phyloP scores from a whole-genome alignment of 495 filamentous ascomycete species.

The Hypoxylon fuscum region DNA sequence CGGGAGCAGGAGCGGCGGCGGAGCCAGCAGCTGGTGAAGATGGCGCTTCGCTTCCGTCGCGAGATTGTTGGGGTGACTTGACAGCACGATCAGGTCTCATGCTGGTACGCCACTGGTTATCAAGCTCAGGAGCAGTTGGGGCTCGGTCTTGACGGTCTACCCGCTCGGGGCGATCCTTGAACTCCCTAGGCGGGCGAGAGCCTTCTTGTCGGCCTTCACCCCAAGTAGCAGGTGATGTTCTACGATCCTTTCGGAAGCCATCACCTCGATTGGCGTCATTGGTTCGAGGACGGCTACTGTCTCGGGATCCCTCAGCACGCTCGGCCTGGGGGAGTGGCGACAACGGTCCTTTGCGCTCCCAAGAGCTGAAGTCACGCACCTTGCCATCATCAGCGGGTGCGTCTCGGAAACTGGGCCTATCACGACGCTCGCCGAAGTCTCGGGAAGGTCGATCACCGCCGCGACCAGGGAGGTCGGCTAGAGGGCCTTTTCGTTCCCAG shows the following conservation, averaged over 20 bases:
- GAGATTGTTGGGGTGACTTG: constrained; percentile 55
- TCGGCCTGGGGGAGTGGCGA: constrained; percentile 70
- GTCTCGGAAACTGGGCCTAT: constrained; percentile 46
- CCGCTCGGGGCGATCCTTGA: constrained; percentile 77
- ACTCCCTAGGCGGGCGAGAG: constrained; percentile 84
- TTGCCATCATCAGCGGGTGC: constrained; percentile 75
- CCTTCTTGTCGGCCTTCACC: constrained; percentile 85
- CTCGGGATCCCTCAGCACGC: constrained; percentile 62
- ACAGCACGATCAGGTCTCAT: constrained; percentile 77
- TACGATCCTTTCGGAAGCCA: constrained; percentile 65
- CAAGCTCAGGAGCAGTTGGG: constrained; percentile 84
- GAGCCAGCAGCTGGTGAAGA: constrained; percentile 67
- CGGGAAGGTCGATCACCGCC: constrained; percentile 57
- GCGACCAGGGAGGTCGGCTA: constrained; percentile 73
- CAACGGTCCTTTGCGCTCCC: constrained; percentile 94
- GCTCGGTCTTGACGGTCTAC: constrained; percentile 75
- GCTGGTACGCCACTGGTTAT: constrained; percentile 84
- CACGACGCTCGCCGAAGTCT: constrained; percentile 55
- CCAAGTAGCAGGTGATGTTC: constrained; percentile 79
- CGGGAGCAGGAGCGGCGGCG: constrained; percentile 60
- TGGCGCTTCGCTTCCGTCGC: constrained; percentile 71
- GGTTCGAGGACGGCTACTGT: constrained; percentile 73
- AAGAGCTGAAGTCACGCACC: constrained; percentile 86
- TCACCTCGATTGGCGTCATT: constrained; percentile 66
- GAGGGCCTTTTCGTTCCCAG: constrained; percentile 91